These are phyloP conservation scores for Sporothrix inflata DNA, from an alignment of 2,329 filamentous ascomycete species.

Conservation along the genomic window DNA sequence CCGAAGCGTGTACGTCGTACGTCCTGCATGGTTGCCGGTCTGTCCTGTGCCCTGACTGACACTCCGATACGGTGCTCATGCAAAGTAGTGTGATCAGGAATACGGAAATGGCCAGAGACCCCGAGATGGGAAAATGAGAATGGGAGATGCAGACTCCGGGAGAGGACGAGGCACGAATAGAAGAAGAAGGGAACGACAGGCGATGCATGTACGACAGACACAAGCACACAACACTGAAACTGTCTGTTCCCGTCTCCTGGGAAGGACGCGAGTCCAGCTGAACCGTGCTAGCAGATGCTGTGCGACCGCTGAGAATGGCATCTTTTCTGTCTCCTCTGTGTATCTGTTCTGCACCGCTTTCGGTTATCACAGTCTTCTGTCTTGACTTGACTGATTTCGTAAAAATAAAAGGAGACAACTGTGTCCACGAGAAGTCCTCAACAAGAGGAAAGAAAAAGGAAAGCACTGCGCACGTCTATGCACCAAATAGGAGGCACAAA, in stretches of 20 bases:
- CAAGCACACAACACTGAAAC: background rate
- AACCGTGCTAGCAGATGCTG: background rate
- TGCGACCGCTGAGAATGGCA: background rate
- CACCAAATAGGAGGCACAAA: conserved; percentile 7
- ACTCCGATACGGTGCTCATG: background rate
- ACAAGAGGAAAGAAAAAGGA: background rate
- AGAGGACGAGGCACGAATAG: background rate
- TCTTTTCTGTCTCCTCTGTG: background rate
- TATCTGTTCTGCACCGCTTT: background rate
- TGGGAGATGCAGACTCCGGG: background rate
- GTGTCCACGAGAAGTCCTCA: background rate
- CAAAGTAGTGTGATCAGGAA: background rate
- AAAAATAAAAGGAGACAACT: background rate
- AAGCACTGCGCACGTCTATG: background rate
- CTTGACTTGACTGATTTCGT: background rate
- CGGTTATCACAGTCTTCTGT: background rate
- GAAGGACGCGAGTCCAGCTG: background rate
- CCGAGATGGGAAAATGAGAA: background rate
- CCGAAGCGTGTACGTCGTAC: background rate
- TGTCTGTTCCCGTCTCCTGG: conserved; percentile 2
- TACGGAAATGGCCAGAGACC: background rate
- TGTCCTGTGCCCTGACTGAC: background rate
- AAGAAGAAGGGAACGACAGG: background rate
- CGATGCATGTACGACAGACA: background rate
- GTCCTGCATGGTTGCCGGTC: background rate